These are phyloP conservation scores for Apiospora sp. DNA, from an alignment of 2,329 filamentous ascomycete species.

Conservation along the genomic window DNA sequence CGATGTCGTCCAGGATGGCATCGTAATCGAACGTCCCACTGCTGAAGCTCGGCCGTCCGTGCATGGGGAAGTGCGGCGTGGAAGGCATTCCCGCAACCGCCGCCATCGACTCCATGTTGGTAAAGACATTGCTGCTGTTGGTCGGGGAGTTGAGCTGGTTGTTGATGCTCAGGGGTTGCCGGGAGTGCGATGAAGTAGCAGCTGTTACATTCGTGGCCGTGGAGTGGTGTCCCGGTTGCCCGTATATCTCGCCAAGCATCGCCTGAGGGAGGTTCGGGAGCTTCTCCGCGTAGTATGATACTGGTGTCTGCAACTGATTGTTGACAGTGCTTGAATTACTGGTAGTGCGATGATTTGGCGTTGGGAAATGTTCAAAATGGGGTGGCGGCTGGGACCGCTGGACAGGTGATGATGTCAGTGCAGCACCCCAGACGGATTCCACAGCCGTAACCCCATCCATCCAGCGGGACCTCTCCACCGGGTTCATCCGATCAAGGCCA, in stretches of 20 bases:
- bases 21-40: conserved; percentile 54
- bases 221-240: background rate
- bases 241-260: conserved; percentile 7
- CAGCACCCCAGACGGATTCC: conserved; percentile 31
- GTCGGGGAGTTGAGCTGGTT: conserved; percentile 9
- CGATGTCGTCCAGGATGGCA: conserved; percentile 60
- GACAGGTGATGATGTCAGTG: background rate
- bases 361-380: background rate
- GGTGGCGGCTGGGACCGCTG: background rate
- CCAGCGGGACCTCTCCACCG: conserved; percentile 31
- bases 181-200: background rate
- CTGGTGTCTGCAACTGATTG: conserved; percentile 20
- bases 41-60: conserved; percentile 35
- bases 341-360: background rate
- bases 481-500: conserved; percentile 20
- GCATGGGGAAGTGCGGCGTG: conserved; percentile 28
- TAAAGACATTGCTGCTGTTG: background rate
- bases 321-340: background rate
- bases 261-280: conserved; percentile 15
- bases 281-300: conserved; percentile 25
- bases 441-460: conserved; percentile 29
- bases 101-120: background rate
- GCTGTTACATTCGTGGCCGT: background rate
- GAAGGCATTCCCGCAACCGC: conserved; percentile 13
- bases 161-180: background rate